A percentile compares a stretch with the other conserved stretches of the same genome.
phyloP scores from a whole-genome alignment of 176 grass and related monocot genomes.

The Paspalum vaginatum region DNA sequence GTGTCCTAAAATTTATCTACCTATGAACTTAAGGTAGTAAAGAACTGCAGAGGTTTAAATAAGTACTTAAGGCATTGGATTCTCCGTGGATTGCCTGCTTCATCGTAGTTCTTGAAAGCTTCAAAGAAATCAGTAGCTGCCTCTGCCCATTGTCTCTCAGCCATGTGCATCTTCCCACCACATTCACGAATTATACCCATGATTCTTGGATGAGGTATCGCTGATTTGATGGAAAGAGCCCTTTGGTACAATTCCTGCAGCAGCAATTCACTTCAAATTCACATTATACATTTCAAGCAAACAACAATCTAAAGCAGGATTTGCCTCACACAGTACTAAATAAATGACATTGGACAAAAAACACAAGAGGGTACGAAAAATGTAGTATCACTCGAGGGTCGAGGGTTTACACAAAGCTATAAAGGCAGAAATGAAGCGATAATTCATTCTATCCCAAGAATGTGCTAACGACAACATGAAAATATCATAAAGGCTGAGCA shows the following conservation, averaged over 20 bases:
- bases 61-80: slow-evolving; percentile 94
- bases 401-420: neutral
- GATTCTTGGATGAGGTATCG: slow-evolving; percentile 98
- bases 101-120: slow-evolving; percentile 99
- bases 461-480: slow-evolving; percentile 1
- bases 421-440: neutral
- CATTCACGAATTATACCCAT: slow-evolving; percentile 99
- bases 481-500: neutral
- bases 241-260: slow-evolving; percentile 88
- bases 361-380: neutral
- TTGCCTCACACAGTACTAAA: slow-evolving; percentile 1
- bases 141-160: slow-evolving; percentile 90
- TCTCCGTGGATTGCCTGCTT: slow-evolving; percentile 91
- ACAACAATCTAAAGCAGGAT: neutral
- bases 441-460: neutral
- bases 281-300: slow-evolving; percentile 25
- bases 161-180: slow-evolving; percentile 99
- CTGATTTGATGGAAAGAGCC: slow-evolving; percentile 99
- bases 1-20: neutral
- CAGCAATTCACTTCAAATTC: slow-evolving; percentile 24
- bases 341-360: neutral
- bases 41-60: slow-evolving; percentile 24
- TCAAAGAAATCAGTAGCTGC: slow-evolving; percentile 99
- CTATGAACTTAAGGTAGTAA: slow-evolving; percentile 1
- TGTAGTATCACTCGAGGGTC: neutral